Base-by-base conservation (phyloP, 2,329 filamentous ascomycete species). In the Ceratocystis alfenasii region DNA sequence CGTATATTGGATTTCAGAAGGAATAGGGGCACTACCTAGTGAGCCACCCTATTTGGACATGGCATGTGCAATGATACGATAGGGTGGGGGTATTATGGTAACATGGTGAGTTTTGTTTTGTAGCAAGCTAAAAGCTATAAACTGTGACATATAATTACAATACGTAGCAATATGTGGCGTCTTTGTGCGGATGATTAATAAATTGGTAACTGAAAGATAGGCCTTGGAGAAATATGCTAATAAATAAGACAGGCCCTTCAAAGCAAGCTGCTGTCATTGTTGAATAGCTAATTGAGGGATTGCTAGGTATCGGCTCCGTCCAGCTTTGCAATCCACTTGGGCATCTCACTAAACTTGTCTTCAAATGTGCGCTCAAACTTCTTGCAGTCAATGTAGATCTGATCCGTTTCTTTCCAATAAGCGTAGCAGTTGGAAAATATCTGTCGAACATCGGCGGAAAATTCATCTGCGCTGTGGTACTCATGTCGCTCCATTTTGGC, bases 401-500 rank as follows among this genome's bases (percentile, higher is more conserved):
- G 76, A 62, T 83, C 80, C 30, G 77, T 76, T 68, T 78, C 77
- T 61, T 76, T 80, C 81, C 83, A 86, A 73, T 86, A 87, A n/a
- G 78, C 80, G 72, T 82, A 85, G 72, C 83, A 86, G 72, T 86
- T 87, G 30, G 78, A 74, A 67, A 86, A 86, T 45, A 87, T 86
- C 70, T 83, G 81, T 5, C 81, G 79, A 71, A 86, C 78, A 72
- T 87, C 84, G 2, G 73, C 73, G 46, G 79, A 72, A 69, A 86
- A 86, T 64, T 84, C 80, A 2, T 79, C 76, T 6, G 82, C 78
- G 62, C 74, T 76, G 2, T 66, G 70, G 71, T 87, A 87, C 69
- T 80, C 78, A 22, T 73, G 73, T 15, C 73, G 71, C 65, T 85
- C 80, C 79, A 86, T 83, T 73, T 85, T 86, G 60, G 69, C 73